Conservation (phyloP, 352 stramenopile species). For the Peronosclerospora sorghi region DNA sequence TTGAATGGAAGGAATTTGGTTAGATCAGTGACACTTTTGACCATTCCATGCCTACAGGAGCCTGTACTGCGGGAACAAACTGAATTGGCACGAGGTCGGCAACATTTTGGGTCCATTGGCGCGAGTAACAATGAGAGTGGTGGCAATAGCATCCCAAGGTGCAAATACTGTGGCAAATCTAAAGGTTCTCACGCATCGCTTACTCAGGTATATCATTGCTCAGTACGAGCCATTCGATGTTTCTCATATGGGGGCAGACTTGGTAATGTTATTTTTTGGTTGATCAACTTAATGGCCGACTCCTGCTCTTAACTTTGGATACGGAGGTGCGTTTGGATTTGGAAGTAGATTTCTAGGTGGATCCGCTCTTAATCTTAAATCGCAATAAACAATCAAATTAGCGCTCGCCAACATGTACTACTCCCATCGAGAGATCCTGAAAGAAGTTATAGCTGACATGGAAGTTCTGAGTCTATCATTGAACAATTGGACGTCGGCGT, state of each 20-base stretch:
- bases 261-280: constrained; percentile 47
- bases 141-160: neutral
- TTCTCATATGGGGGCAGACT: constrained; percentile 49
- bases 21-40: constrained; percentile 45
- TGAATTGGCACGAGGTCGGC: constrained; percentile 10
- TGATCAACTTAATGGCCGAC: constrained; percentile 19
- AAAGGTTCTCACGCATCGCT: constrained; percentile 27
- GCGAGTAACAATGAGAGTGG: neutral
- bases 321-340: constrained; percentile 9
- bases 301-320: constrained; percentile 16
- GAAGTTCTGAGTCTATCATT: constrained; percentile 68
- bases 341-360: constrained; percentile 6
- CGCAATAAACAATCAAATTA: constrained; percentile 58
- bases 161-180: neutral
- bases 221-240: constrained; percentile 69
- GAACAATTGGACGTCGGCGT: constrained; percentile 75
- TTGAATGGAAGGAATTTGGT: constrained; percentile 15
- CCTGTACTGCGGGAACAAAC: neutral
- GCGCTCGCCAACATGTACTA: constrained; percentile 69
- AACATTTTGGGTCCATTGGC: constrained; percentile 17
- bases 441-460: constrained; percentile 64
- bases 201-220: constrained; percentile 67
- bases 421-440: constrained; percentile 69
- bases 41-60: constrained; percentile 17
- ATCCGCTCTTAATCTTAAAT: constrained; percentile 28